Conservation (phyloP, 2,329 filamentous ascomycete genomes). For the Sporothrix mexicana region DNA sequence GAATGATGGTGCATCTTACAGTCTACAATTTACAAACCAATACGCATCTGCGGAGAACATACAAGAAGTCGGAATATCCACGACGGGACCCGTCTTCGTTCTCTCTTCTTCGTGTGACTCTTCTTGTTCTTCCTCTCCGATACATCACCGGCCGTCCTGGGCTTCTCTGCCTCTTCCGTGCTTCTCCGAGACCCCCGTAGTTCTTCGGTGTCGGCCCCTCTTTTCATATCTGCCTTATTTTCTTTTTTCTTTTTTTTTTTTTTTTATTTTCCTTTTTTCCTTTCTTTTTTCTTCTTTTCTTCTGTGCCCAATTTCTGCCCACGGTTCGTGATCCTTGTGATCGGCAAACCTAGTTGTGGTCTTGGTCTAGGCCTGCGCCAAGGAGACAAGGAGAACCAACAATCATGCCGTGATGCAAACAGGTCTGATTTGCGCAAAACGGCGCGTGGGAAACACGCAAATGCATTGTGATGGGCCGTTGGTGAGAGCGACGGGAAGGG, state of each 20-base stretch:
- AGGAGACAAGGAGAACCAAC: background rate
- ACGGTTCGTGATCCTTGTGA: background rate
- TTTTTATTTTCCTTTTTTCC: background rate
- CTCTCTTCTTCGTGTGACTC: background rate
- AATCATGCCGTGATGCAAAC: background rate
- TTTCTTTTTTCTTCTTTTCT: background rate
- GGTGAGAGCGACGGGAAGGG: background rate
- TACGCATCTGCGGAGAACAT: background rate
- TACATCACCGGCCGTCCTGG: background rate
- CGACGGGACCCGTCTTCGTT: constrained; percentile 3
- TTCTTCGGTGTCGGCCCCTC: background rate
- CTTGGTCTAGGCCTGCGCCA: background rate
- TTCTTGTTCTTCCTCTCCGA: background rate
- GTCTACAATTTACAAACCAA: background rate
- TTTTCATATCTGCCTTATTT: background rate
- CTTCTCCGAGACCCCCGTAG: constrained; percentile 6
- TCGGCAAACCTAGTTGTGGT: background rate
- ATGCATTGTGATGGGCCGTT: background rate
- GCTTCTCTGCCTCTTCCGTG: constrained; percentile 6
- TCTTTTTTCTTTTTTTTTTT: background rate
- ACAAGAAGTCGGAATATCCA: background rate
- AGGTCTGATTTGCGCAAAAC: background rate
- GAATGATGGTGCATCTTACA: background rate
- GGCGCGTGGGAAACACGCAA: background rate
- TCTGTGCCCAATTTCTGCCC: background rate